Evolutionary conservation across 140 eudicot genomes (phyloP), one percentile per base, ranked within the genome.

Genomic region (Bidens hawaiensis): DNA sequence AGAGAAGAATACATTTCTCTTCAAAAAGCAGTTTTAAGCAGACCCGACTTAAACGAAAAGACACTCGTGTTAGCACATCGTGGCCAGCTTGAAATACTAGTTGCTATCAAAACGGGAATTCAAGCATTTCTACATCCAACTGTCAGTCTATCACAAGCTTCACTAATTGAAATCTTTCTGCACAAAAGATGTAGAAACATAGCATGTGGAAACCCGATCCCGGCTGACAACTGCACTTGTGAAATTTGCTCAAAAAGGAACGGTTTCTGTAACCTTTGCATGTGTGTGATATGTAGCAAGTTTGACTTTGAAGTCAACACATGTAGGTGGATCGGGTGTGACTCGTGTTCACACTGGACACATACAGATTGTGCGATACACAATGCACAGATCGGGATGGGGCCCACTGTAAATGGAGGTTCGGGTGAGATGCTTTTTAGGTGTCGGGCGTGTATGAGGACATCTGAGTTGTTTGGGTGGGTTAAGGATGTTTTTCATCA

Each of bases 281-380:
- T 91, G 98, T 91, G 98, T 74, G 90, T 84, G 48, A 87, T 91
- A 11, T 91, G 98, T 65, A 87, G 80, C 80, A 91, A 87, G 77
- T 91, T 91, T 62, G 98, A 91, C 60, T 87, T 91, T 75, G 96
- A 91, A 68, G 98, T 91, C 60, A 91, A 91, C 56, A 87, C 98
- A 0, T 91, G 98, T 60, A 74, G 95, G n/a, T 91, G 98, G 98
- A 82, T 91, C 16, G 98, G 98, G 23, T 91, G 98, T 49, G 98
- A 91, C 63, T 42, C 64, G 22, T 91, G 98, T 68, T 87, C 96
- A 24, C 98, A 91, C 41, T 91, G 98, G 98, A 91, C 96, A 5
- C 98, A 91, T 59, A 91, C 96, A 0, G 98, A 91, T 71, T 91
- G 98, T 56, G 98, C 98, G 17, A 84, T 91, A 47, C 94, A 86